Percentiles rank a stretch among this genome's conserved stretches.
Conservation (phyloP, 352 stramenopile genomes). For the Pythium volutum region DNA sequence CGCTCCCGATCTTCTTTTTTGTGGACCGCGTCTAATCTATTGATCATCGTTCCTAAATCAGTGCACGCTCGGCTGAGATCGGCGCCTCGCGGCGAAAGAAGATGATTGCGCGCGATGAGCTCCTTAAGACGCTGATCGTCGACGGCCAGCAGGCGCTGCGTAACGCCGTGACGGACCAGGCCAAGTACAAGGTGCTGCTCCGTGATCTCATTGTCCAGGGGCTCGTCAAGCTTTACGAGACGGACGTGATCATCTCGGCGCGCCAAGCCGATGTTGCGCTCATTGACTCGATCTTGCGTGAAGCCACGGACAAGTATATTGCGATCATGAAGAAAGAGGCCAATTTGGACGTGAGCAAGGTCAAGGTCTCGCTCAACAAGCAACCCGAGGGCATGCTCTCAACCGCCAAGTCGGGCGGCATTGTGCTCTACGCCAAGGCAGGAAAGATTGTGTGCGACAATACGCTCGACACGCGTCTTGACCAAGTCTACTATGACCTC, state of each 20-base stretch:
- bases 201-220: constrained; percentile 97
- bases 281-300: constrained; percentile 85
- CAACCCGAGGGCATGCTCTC: constrained; percentile 79
- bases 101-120: constrained; percentile 92
- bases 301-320: constrained; percentile 84
- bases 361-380: constrained; percentile 91
- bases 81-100: constrained; percentile 95
- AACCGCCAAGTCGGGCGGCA: constrained; percentile 72
- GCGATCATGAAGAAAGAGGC: constrained; percentile 87
- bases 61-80: constrained; percentile 91
- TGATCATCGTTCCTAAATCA: constrained; percentile 19
- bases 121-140: constrained; percentile 82
- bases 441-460: constrained; percentile 98
- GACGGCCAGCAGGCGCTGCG: constrained; percentile 56
- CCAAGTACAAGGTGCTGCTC: constrained; percentile 93
- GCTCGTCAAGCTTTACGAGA: constrained; percentile 98
- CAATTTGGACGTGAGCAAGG: constrained; percentile 88
- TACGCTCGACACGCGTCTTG: constrained; percentile 91
- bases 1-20: not conserved
- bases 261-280: constrained; percentile 89
- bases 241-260: constrained; percentile 91
- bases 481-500: constrained; percentile 82
- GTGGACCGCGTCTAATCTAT: not conserved
- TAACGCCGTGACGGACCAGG: constrained; percentile 55
- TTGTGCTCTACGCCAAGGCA: constrained; percentile 86